phyloP scores from a whole-genome alignment of 768 basidiomycete species.

The Mycena leptocephala region DNA sequence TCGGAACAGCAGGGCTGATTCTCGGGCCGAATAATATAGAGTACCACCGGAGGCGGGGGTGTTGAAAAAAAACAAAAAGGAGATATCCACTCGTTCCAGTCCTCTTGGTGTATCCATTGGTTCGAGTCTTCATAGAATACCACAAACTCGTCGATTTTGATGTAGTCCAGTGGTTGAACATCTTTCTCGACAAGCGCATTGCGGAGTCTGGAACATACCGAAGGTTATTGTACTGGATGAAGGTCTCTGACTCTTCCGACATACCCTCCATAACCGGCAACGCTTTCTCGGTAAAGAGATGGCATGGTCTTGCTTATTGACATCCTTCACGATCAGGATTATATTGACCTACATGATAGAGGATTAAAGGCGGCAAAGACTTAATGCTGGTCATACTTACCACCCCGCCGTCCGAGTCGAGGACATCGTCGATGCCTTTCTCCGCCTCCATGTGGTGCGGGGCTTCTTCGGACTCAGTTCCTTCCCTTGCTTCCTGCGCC shows the following conservation, averaged over 20 bases:
- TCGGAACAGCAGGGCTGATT: not conserved
- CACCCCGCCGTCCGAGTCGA: not conserved
- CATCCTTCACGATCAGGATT: not conserved
- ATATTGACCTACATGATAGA: not conserved
- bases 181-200: not conserved
- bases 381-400: not conserved
- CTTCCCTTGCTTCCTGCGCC: too few relatives aligned
- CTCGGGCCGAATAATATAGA: not conserved
- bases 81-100: not conserved
- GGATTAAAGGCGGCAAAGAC: not conserved
- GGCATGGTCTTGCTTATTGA: not conserved
- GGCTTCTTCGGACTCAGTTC: too few relatives aligned
- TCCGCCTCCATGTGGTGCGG: too few relatives aligned
- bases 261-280: not conserved
- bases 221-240: not conserved
- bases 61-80: not conserved
- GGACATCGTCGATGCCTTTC: too few relatives aligned
- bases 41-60: not conserved
- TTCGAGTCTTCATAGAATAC: not conserved
- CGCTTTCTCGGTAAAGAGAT: not conserved
- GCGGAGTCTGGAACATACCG: not conserved
- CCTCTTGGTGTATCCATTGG: not conserved
- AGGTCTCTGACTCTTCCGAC: not conserved
- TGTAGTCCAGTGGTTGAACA: not conserved
- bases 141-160: not conserved